phyloP scores from a whole-genome alignment of 352 stramenopile genomes.

The Peronospora farinosa region DNA sequence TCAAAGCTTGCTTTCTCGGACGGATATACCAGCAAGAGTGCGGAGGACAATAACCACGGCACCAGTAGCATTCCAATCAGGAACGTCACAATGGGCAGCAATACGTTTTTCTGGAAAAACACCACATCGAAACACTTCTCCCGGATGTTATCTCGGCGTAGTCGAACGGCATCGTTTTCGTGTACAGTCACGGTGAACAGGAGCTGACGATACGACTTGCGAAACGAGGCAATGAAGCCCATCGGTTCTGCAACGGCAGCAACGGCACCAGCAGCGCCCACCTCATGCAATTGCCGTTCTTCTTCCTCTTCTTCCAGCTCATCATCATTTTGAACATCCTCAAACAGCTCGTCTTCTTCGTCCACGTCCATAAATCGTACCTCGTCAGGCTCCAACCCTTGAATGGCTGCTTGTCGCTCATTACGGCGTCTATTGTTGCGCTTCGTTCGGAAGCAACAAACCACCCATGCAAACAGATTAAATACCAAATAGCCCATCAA shows the following conservation, averaged over 20 bases:
- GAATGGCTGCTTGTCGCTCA: slow-evolving; percentile 27
- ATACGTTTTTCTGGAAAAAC: slow-evolving; percentile 56
- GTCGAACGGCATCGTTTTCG: slow-evolving; percentile 55
- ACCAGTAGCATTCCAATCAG: slow-evolving; percentile 49
- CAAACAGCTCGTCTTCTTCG: slow-evolving; percentile 34
- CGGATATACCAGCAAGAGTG: slow-evolving; percentile 39
- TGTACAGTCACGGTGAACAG: slow-evolving; percentile 68
- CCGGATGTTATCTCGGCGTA: slow-evolving; percentile 51
- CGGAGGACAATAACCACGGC: slow-evolving; percentile 41
- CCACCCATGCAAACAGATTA: slow-evolving; percentile 64
- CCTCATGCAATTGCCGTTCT: slow-evolving; percentile 14
- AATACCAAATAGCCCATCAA: slow-evolving; percentile 71
- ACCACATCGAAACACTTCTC: slow-evolving; percentile 67
- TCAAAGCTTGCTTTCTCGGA: slow-evolving; percentile 34
- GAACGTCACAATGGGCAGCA: slow-evolving; percentile 46
- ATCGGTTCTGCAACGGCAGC: slow-evolving; percentile 17
- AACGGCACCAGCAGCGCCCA: slow-evolving; percentile 7
- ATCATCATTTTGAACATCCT: slow-evolving; percentile 33
- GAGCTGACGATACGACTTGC: slow-evolving; percentile 61
- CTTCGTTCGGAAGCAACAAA: slow-evolving; percentile 66
- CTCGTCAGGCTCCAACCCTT: slow-evolving; percentile 34
- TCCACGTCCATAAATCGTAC: slow-evolving; percentile 32
- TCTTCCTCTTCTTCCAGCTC: slow-evolving; percentile 35
- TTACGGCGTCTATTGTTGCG: slow-evolving; percentile 38
- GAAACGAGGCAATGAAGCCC: slow-evolving; percentile 48